Conservation (phyloP, 176 grass and related monocot genomes). For the Aegilops longissima region DNA sequence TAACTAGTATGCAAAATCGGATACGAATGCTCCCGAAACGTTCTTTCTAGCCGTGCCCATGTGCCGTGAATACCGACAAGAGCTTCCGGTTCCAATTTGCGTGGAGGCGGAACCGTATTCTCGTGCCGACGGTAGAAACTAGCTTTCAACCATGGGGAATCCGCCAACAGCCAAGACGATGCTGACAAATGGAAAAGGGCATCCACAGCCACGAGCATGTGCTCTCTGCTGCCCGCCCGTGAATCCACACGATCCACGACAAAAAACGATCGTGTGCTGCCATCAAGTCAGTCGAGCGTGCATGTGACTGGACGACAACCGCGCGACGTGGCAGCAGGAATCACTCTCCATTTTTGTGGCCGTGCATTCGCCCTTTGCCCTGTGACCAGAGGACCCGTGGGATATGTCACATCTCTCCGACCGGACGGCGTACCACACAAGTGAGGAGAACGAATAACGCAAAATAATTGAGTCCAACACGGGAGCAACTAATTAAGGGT, state of each 20-base stretch:
- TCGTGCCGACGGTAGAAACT: neutral
- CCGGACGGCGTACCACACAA: too few species aligned
- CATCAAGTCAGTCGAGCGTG: too few species aligned
- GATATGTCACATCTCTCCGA: too few species aligned
- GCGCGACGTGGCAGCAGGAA: conserved; percentile 27
- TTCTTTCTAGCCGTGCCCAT: neutral
- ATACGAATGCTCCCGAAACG: neutral
- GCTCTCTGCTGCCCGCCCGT: neutral
- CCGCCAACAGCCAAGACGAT: neutral
- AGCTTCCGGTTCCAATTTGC: neutral
- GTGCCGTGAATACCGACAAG: neutral
- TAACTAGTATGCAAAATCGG: neutral
- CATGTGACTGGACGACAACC: conserved; percentile 12
- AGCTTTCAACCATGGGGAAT: neutral
- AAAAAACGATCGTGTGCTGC: neutral
- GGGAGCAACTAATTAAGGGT: too few species aligned
- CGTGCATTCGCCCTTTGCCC: neutral
- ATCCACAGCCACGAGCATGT: neutral
- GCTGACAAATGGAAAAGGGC: neutral
- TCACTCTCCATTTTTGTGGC: neutral
- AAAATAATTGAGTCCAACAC: too few species aligned
- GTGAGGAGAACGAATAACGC: too few species aligned
- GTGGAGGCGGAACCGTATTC: neutral
- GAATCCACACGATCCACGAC: neutral
- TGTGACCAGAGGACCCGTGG: neutral